A percentile compares a stretch with the other conserved stretches of the same genome.
phyloP scores from a whole-genome alignment of 2,329 filamentous ascomycete species.

The Gliomastix tumulicola region DNA sequence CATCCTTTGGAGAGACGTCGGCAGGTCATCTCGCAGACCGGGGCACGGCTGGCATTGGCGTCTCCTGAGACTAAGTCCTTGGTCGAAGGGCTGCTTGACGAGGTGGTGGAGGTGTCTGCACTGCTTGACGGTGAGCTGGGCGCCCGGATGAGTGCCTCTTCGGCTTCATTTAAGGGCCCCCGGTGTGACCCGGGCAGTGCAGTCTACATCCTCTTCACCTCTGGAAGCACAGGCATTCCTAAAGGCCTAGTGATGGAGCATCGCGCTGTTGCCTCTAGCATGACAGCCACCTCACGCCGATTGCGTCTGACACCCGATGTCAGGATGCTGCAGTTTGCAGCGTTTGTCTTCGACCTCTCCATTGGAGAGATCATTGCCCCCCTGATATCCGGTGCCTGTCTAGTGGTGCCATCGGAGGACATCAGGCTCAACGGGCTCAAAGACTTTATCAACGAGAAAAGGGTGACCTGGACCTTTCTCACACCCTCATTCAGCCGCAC shows the following conservation, averaged over 20 bases:
- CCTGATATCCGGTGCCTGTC: background rate
- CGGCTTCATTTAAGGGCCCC: no score
- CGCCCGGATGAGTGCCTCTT: background rate
- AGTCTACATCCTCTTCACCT: conserved; percentile 9
- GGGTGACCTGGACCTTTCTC: background rate
- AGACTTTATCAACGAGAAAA: background rate
- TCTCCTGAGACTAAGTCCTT: background rate
- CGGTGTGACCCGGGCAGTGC: background rate
- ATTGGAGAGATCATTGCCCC: conserved; percentile 4
- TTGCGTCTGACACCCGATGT: conserved; percentile 9
- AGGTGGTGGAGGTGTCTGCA: background rate
- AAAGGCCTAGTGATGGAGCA: conserved; percentile 9
- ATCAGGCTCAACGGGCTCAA: background rate
- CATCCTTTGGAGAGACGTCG: background rate
- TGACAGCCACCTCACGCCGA: conserved; percentile 7
- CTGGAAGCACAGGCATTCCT: conserved; percentile 7
- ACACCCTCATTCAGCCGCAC: background rate
- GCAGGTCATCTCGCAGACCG: background rate
- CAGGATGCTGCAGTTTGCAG: conserved; percentile 5
- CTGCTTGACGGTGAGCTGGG: background rate
- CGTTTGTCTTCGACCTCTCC: conserved; percentile 3
- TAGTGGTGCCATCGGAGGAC: conserved; percentile 1
- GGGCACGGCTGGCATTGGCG: conserved; percentile 10
- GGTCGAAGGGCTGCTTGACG: background rate
- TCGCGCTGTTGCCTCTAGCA: conserved; percentile 6